Conservation (phyloP, 352 stramenopile genomes). For the Pythium pyrilobum region DNA sequence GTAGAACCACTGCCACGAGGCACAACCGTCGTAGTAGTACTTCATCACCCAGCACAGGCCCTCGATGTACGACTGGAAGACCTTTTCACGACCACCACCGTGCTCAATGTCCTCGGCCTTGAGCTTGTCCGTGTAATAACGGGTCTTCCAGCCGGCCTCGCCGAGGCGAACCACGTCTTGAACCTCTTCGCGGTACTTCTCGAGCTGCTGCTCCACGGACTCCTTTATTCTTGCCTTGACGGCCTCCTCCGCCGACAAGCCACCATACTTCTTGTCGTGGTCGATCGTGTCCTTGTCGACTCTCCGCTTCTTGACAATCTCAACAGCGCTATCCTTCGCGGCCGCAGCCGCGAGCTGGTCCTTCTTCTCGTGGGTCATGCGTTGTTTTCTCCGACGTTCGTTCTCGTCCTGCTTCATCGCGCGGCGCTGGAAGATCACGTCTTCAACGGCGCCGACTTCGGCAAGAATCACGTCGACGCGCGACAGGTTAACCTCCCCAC, state of each 20-base stretch:
- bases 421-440: slow-evolving; percentile 91
- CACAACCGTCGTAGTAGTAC: slow-evolving; percentile 99
- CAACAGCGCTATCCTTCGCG: slow-evolving; percentile 62
- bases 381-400: slow-evolving; percentile 59
- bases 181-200: slow-evolving; percentile 80
- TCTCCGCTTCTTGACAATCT: slow-evolving; percentile 74
- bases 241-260: slow-evolving; percentile 55
- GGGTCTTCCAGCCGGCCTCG: slow-evolving; percentile 96
- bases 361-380: slow-evolving; percentile 61
- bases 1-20: slow-evolving; percentile 99
- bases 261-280: slow-evolving; percentile 65
- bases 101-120: slow-evolving; percentile 83
- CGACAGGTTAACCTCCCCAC: slow-evolving; percentile 92
- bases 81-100: slow-evolving; percentile 81
- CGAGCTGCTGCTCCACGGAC: slow-evolving; percentile 63
- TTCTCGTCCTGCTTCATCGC: slow-evolving; percentile 83
- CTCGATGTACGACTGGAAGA: slow-evolving; percentile 97
- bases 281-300: slow-evolving; percentile 63
- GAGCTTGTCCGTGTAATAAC: slow-evolving; percentile 87
- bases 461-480: slow-evolving; percentile 95
- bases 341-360: slow-evolving; percentile 57
- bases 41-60: slow-evolving; percentile 98
- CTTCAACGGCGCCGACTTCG: slow-evolving; percentile 95
- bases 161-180: slow-evolving; percentile 93
- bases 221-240: slow-evolving; percentile 83